Percentiles rank a stretch among this genome's conserved stretches.
Conservation (phyloP, 768 basidiomycete species). For the Ephemerocybe angulata region DNA sequence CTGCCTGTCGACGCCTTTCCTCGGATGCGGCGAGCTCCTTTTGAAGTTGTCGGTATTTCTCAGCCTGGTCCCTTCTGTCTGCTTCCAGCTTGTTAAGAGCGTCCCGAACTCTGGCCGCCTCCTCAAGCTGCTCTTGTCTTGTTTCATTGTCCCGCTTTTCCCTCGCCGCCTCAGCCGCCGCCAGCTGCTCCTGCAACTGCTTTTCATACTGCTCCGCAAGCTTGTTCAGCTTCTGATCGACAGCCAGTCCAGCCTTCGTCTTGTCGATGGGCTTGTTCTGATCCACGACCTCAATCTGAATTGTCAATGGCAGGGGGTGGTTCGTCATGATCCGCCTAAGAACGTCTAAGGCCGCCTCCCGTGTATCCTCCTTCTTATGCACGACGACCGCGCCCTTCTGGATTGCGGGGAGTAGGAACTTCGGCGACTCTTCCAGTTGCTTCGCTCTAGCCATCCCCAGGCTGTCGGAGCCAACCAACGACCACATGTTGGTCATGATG, state of each 20-base stretch:
- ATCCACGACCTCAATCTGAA: slow-evolving; percentile 56
- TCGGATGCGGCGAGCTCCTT: too few relatives aligned
- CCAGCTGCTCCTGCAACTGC: too few relatives aligned
- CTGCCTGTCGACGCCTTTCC: too few relatives aligned
- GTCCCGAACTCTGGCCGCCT: too few relatives aligned
- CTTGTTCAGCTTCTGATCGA: slow-evolving; percentile 49
- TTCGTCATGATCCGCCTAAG: slow-evolving; percentile 39
- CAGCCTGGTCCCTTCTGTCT: too few relatives aligned
- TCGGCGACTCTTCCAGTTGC: slow-evolving; percentile 31
- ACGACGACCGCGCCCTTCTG: slow-evolving; percentile 41
- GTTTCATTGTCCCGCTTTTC: too few relatives aligned
- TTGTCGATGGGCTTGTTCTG: slow-evolving; percentile 44
- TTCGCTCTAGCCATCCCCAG: slow-evolving; percentile 37
- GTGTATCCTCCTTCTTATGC: slow-evolving; percentile 35
- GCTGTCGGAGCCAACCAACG: slow-evolving; percentile 28
- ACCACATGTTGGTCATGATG: slow-evolving; percentile 49
- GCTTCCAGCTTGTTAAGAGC: too few relatives aligned
- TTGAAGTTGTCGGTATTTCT: too few relatives aligned
- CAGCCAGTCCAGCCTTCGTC: slow-evolving; percentile 51
- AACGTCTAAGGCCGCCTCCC: slow-evolving; percentile 38
- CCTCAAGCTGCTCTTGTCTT: too few relatives aligned
- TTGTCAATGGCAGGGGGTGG: slow-evolving; percentile 41
- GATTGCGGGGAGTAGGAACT: slow-evolving; percentile 46
- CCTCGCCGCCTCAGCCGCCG: too few relatives aligned
- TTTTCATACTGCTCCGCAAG: too few relatives aligned